phyloP scores from a whole-genome alignment of 768 basidiomycete genomes.

The Russula ochroleuca region DNA sequence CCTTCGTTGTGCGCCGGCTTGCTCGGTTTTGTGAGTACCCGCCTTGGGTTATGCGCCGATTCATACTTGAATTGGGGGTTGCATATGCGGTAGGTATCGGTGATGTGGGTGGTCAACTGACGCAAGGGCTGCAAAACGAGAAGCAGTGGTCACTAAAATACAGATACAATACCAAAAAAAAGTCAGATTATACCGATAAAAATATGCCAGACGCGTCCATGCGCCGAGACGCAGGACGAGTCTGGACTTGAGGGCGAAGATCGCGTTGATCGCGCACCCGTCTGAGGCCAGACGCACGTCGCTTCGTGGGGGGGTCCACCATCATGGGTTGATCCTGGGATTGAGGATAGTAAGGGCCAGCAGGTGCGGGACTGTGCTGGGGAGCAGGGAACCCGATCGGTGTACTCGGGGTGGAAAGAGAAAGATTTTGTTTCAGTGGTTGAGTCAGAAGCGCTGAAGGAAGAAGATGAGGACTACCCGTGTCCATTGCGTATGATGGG shows the following conservation, averaged over 20 bases:
- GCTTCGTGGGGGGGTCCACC: constrained; percentile 61
- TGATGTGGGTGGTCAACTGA: constrained; percentile 77
- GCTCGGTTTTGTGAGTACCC: constrained; percentile 96
- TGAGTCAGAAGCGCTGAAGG: constrained; percentile 50
- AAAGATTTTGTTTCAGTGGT: constrained; percentile 46
- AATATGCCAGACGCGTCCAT: constrained; percentile 73
- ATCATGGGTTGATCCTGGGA: constrained; percentile 59
- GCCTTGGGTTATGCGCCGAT: constrained; percentile 87
- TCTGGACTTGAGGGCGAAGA: constrained; percentile 68
- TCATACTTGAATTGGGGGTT: constrained; percentile 96
- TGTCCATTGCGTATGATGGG: constrained; percentile 57
- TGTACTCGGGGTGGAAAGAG: constrained; percentile 64
- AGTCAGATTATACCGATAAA: constrained; percentile 63
- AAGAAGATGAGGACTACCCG: constrained; percentile 55
- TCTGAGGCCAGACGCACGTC: constrained; percentile 72
- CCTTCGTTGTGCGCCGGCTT: constrained; percentile 95
- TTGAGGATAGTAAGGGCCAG: constrained; percentile 51
- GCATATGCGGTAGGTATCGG: constrained; percentile 91
- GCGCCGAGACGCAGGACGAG: constrained; percentile 59
- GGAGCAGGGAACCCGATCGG: constrained; percentile 64
- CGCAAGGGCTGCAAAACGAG: constrained; percentile 46
- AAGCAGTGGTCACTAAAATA: constrained; percentile 24
- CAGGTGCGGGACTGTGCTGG: constrained; percentile 44
- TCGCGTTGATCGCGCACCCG: constrained; percentile 74
- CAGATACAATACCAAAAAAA: background rate